Percentiles rank a stretch among this genome's conserved stretches.
These are phyloP conservation scores for Eurotiales sp. DNA, from an alignment of 2,329 filamentous ascomycete species.

Conservation along the genomic window DNA sequence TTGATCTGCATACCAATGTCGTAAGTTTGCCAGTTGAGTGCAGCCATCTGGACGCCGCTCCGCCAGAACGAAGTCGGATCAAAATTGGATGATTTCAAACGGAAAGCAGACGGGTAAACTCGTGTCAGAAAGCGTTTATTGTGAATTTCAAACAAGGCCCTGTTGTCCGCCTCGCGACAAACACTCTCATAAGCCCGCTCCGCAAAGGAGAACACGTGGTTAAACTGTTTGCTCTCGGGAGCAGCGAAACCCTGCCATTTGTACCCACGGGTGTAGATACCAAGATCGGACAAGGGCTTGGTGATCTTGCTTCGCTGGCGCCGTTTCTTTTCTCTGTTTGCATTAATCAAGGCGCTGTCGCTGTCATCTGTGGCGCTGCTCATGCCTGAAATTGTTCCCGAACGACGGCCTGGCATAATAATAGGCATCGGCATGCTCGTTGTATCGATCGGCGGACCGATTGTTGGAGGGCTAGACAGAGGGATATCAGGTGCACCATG, in stretches of 20 bases:
- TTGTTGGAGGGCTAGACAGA: conserved; percentile 52
- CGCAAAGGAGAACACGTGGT: conserved; percentile 94
- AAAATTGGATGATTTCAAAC: conserved; percentile 87
- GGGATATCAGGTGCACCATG: conserved; percentile 47
- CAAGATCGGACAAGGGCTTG: conserved; percentile 76
- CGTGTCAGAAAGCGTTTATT: conserved; percentile 91
- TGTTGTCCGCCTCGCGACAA: conserved; percentile 70
- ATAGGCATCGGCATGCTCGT: conserved; percentile 31
- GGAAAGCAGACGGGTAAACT: conserved; percentile 81
- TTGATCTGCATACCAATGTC: conserved; percentile 95
- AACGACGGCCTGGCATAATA: conserved; percentile 46
- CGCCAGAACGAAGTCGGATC: conserved; percentile 93
- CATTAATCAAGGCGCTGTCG: conserved; percentile 55
- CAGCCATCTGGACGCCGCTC: conserved; percentile 94
- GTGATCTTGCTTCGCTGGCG: conserved; percentile 73
- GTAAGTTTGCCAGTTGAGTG: conserved; percentile 97
- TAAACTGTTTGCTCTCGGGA: conserved; percentile 76
- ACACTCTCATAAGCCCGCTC: conserved; percentile 83
- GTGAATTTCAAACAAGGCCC: conserved; percentile 77
- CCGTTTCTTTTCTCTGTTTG: conserved; percentile 56
- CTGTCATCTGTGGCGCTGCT: conserved; percentile 72
- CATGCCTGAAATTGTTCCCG: conserved; percentile 48
- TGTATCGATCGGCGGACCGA: conserved; percentile 47
- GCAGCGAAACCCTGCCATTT: conserved; percentile 80
- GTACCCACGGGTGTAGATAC: conserved; percentile 71